phyloP scores from a whole-genome alignment of 148 eudicot species.

The Hydrangea macrophylla region DNA sequence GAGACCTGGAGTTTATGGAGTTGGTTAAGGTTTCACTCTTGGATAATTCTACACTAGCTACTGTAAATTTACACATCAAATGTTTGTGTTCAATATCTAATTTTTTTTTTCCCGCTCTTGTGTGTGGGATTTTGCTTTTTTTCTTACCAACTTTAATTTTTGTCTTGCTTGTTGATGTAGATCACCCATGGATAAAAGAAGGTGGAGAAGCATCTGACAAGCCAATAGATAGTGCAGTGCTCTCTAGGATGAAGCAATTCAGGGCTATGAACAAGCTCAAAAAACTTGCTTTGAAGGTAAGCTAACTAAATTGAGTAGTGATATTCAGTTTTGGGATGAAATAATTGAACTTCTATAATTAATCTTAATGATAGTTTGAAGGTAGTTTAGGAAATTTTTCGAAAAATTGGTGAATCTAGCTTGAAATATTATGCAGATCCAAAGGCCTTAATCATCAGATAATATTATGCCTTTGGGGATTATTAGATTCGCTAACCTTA shows the following conservation, averaged over 20 bases:
- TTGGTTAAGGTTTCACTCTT: conserved; percentile 4
- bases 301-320: not conserved
- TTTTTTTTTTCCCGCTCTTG: no score
- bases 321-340: not conserved
- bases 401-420: no score
- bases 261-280: conserved; percentile 97
- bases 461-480: not conserved
- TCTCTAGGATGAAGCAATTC: conserved; percentile 94
- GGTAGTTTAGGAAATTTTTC: no score
- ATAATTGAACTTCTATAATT: not conserved
- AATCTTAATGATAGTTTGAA: not conserved
- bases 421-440: not conserved
- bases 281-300: conserved; percentile 90
- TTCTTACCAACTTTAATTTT: not conserved
- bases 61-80: not conserved
- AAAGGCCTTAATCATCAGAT: not conserved
- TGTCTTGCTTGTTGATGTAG: conserved; percentile 32
- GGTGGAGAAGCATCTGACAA: conserved; percentile 92
- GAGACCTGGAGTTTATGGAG: not conserved
- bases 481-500: not conserved
- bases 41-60: not conserved
- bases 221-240: conserved; percentile 94
- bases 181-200: conserved; percentile 87
- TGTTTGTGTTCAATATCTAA: not conserved
- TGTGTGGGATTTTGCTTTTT: not conserved